A percentile compares a stretch with the other conserved stretches of the same genome.
Evolutionary conservation across 768 basidiomycete species (phyloP).

Genomic region (Tulasnella sp.): DNA sequence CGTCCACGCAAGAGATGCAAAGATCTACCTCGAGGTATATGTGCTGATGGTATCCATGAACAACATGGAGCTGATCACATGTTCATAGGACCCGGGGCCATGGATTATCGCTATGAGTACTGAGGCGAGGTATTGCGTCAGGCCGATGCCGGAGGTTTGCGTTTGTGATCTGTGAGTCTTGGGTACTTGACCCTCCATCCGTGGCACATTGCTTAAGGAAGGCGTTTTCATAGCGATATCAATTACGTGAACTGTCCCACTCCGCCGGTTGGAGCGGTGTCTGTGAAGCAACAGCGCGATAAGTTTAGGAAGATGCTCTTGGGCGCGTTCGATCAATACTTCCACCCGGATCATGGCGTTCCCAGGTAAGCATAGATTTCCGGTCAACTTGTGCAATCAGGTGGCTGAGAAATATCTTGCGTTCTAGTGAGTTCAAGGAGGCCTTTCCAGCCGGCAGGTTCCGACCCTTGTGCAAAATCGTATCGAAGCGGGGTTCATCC

Average conservation of each 20-base stretch:
- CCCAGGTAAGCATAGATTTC: constrained; percentile 40
- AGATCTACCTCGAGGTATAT: constrained; percentile 68
- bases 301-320: constrained; percentile 65
- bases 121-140: constrained; percentile 68
- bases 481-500: constrained; percentile 70
- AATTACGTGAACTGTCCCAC: constrained; percentile 76
- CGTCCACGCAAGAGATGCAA: constrained; percentile 81
- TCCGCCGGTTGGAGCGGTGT: constrained; percentile 65
- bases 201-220: background rate
- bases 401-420: no score
- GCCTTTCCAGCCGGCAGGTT: constrained; percentile 90
- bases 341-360: constrained; percentile 80
- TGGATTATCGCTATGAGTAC: constrained; percentile 90
- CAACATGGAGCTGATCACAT: background rate
- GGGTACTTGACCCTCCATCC: background rate
- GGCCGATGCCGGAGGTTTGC: constrained; percentile 71
- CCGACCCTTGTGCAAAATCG: constrained; percentile 83
- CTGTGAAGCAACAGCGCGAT: constrained; percentile 68
- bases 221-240: constrained; percentile 49
- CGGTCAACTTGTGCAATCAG: background rate
- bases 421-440: constrained; percentile 77
- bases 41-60: background rate
- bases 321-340: constrained; percentile 72
- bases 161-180: constrained; percentile 69
- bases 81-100: constrained; percentile 66